A percentile compares a stretch with the other conserved stretches of the same genome.
Evolutionary conservation across 768 basidiomycete species (phyloP).

Genomic region (Wakefieldia striispora): DNA sequence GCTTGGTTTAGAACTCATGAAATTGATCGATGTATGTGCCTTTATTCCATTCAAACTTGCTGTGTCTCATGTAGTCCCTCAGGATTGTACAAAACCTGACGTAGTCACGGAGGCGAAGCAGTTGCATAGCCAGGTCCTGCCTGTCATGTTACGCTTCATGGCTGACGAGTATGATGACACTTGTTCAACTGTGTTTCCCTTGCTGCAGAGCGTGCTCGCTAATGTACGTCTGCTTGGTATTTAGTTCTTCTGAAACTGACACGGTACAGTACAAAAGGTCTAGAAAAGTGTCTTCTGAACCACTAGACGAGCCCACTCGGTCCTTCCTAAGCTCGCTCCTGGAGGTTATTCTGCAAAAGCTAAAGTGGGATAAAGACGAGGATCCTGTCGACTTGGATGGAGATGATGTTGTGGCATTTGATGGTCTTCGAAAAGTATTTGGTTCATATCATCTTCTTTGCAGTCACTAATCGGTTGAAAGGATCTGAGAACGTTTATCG

Average conservation of each 20-base stretch:
- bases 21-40: conserved; percentile 69
- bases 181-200: conserved; percentile 77
- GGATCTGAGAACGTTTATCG: conserved; percentile 85
- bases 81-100: conserved; percentile 63
- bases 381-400: conserved; percentile 84
- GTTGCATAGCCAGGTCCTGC: conserved; percentile 66
- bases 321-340: conserved; percentile 79
- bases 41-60: background rate
- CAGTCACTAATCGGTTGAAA: conserved; percentile 31
- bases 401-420: conserved; percentile 81
- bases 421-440: conserved; percentile 76
- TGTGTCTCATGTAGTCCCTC: conserved; percentile 4
- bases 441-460: conserved; percentile 12
- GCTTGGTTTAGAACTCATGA: conserved; percentile 78
- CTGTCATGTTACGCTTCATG: conserved; percentile 84
- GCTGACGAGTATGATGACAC: conserved; percentile 91
- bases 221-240: conserved; percentile 47
- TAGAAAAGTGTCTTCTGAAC: conserved; percentile 57
- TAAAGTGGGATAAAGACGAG: conserved; percentile 86
- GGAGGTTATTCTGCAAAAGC: conserved; percentile 75
- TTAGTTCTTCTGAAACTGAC: conserved; percentile 2
- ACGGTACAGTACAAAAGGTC: conserved; percentile 73
- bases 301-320: conserved; percentile 63
- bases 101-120: conserved; percentile 61
- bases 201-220: conserved; percentile 71